phyloP scores from a whole-genome alignment of 1,139 yeast species.

The Candida pseudocylindracea region DNA sequence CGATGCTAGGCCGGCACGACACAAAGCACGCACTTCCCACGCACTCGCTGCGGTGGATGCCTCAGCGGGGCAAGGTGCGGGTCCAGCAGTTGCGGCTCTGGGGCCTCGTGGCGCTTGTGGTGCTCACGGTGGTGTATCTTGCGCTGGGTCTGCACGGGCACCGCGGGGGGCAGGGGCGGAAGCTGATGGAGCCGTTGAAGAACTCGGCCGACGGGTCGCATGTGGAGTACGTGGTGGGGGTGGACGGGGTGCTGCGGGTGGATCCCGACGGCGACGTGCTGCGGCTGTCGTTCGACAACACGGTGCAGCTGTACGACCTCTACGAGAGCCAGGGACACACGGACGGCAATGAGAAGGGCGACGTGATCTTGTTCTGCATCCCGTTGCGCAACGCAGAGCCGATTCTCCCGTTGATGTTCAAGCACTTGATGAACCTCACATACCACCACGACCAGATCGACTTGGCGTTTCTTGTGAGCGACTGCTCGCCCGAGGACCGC shows the following conservation, averaged over 20 bases:
- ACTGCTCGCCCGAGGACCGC: slow-evolving; percentile 54
- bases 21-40: no score
- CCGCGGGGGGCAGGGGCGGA: background rate
- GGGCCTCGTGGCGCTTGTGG: background rate
- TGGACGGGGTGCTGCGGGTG: slow-evolving; percentile 1
- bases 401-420: slow-evolving; percentile 66
- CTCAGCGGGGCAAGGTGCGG: no score
- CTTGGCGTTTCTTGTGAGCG: slow-evolving; percentile 69
- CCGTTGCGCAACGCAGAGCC: slow-evolving; percentile 71
- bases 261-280: slow-evolving; percentile 4
- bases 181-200: slow-evolving; percentile 1
- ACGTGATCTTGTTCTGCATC: slow-evolving; percentile 33
- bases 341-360: background rate
- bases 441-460: slow-evolving; percentile 70
- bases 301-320: slow-evolving; percentile 41
- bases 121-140: background rate
- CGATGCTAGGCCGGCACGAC: no score
- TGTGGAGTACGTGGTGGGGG: slow-evolving; percentile 1
- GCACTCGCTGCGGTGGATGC: no score
- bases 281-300: slow-evolving; percentile 5
- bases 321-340: slow-evolving; percentile 25
- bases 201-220: slow-evolving; percentile 10
- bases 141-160: no score
- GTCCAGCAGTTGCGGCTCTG: background rate
- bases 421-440: slow-evolving; percentile 65